Percentiles rank a stretch among this genome's conserved stretches.
Evolutionary conservation across 768 basidiomycete genomes (phyloP).

Genomic region (Hygrocybe punicea): DNA sequence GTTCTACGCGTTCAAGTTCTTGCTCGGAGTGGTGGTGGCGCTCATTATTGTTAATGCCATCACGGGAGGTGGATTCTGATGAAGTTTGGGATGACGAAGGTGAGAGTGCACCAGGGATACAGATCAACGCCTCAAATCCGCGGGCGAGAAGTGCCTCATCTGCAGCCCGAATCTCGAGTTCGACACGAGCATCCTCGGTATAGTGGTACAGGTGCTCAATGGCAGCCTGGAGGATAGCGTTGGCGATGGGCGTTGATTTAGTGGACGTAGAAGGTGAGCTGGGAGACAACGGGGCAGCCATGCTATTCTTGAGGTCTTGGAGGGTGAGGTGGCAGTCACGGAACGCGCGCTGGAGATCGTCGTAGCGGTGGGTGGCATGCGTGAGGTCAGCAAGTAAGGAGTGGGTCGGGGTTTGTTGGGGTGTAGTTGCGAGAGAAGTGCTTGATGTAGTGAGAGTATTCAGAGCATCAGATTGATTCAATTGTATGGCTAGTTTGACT

Average conservation of each 20-base stretch:
- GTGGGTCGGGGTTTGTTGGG: slow-evolving; percentile 17
- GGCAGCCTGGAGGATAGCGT: slow-evolving; percentile 47
- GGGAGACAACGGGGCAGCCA: slow-evolving; percentile 18
- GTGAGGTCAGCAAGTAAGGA: slow-evolving; percentile 47
- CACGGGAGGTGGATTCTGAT: not conserved
- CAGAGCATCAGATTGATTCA: not conserved
- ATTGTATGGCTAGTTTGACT: not conserved
- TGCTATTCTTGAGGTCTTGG: slow-evolving; percentile 48
- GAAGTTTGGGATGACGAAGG: not conserved
- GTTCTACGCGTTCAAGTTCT: slow-evolving; percentile 39
- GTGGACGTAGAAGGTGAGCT: slow-evolving; percentile 11
- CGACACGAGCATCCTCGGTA: slow-evolving; percentile 76
- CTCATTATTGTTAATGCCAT: slow-evolving; percentile 1
- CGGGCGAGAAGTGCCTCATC: slow-evolving; percentile 65
- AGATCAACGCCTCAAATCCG: slow-evolving; percentile 68
- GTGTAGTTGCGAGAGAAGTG: not conserved
- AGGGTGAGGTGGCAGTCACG: slow-evolving; percentile 68
- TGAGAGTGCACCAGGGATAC: slow-evolving; percentile 46
- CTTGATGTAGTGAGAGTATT: not conserved
- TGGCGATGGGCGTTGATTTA: slow-evolving; percentile 1
- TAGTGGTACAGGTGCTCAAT: slow-evolving; percentile 67
- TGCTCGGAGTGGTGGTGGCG: slow-evolving; percentile 21
- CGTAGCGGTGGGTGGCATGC: slow-evolving; percentile 52
- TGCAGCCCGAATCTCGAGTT: slow-evolving; percentile 72
- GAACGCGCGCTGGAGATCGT: slow-evolving; percentile 57